These are phyloP conservation scores for Penicillium concentricum DNA, from an alignment of 2,329 filamentous ascomycete genomes.

Conservation along the genomic window DNA sequence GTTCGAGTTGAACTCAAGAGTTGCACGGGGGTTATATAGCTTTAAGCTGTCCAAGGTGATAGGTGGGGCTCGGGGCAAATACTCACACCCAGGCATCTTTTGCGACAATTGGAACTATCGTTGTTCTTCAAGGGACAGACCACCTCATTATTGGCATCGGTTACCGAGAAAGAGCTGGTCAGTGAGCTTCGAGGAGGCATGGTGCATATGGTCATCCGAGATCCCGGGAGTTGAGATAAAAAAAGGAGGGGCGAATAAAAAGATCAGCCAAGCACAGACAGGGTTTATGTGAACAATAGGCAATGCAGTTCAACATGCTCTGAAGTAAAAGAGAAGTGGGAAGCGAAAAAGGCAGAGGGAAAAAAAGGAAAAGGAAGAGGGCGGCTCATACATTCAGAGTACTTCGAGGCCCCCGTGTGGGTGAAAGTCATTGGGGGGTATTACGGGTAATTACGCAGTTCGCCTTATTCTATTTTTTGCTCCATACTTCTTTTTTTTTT, in stretches of 20 bases:
- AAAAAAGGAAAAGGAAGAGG: conserved; percentile 9
- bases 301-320: conserved; percentile 10
- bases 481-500: background rate
- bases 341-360: background rate
- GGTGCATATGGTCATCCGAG: conserved; percentile 47
- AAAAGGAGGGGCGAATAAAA: conserved; percentile 13
- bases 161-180: conserved; percentile 87
- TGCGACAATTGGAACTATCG: conserved; percentile 94
- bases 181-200: conserved; percentile 89
- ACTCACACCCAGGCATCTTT: conserved; percentile 97
- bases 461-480: conserved; percentile 2
- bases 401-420: conserved; percentile 1
- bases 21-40: conserved; percentile 2
- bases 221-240: conserved; percentile 2
- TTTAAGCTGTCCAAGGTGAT: conserved; percentile 4
- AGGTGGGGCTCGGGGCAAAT: conserved; percentile 17
- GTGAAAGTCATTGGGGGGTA: conserved; percentile 9
- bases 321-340: conserved; percentile 5
- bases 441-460: conserved; percentile 12
- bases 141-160: conserved; percentile 91
- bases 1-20: conserved; percentile 10
- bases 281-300: conserved; percentile 10
- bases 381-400: conserved; percentile 15
- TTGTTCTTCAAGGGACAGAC: conserved; percentile 94
- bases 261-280: conserved; percentile 10